phyloP scores from a whole-genome alignment of 2,329 filamentous ascomycete genomes.

The Fusarium tupiense region DNA sequence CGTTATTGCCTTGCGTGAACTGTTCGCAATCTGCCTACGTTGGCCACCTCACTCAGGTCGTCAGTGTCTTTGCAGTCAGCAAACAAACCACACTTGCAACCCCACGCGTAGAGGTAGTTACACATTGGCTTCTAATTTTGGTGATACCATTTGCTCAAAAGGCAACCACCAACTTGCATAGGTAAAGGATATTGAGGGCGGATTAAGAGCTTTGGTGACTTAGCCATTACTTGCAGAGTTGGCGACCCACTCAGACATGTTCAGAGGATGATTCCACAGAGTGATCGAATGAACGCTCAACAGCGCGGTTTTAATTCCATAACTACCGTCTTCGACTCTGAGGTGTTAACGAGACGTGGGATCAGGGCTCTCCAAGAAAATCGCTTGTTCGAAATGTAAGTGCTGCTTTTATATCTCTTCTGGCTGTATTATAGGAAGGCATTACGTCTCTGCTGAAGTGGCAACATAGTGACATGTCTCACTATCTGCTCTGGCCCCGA shows the following conservation, averaged over 20 bases:
- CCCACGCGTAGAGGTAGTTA: background rate
- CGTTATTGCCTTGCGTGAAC: background rate
- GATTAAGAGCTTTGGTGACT: background rate
- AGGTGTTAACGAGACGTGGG: background rate
- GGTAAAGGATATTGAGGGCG: background rate
- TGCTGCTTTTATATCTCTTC: background rate
- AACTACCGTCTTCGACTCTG: background rate
- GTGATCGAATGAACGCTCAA: background rate
- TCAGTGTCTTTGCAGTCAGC: background rate
- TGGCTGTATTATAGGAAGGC: too few relatives aligned
- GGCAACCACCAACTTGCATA: background rate
- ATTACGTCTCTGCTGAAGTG: background rate
- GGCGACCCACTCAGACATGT: too few relatives aligned
- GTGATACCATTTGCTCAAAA: background rate
- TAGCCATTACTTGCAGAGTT: background rate
- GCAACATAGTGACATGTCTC: background rate
- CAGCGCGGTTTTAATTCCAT: background rate
- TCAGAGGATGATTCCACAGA: background rate
- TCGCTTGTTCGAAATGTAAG: fast-evolving
- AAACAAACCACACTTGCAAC: background rate
- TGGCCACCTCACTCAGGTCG: background rate
- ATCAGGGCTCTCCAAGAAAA: fast-evolving
- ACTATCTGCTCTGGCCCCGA: background rate
- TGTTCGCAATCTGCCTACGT: background rate
- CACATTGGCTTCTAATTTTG: background rate